Evolutionary conservation across 2,329 filamentous ascomycete genomes (phyloP).

Genomic region (Cladosporium sp.): DNA sequence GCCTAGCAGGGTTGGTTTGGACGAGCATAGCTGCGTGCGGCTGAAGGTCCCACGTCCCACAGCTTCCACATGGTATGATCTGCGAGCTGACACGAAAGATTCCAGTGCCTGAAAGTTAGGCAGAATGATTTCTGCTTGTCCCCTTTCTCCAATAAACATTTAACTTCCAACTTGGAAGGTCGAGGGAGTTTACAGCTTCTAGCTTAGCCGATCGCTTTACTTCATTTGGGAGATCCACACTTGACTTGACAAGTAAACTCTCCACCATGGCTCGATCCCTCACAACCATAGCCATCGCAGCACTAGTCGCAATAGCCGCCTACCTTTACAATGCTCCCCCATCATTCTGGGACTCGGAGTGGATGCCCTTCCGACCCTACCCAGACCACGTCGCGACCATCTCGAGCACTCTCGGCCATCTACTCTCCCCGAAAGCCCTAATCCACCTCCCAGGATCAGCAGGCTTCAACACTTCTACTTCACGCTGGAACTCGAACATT

Average conservation of each 20-base stretch:
- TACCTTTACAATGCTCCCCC: neutral
- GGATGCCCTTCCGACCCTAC: neutral
- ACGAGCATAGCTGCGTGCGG: no score
- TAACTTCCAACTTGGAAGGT: no score
- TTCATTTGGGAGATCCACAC: no score
- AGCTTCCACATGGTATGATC: no score
- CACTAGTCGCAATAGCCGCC: neutral
- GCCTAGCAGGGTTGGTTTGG: no score
- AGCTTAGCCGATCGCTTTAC: no score
- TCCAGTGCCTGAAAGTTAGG: no score
- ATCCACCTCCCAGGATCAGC: neutral
- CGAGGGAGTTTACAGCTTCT: no score
- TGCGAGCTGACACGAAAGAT: no score
- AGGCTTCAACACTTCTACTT: neutral
- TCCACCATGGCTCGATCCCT: neutral
- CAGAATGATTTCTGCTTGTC: no score
- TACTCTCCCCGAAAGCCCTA: neutral
- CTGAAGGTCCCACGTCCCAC: no score
- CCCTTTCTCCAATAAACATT: no score
- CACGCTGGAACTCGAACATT: neutral
- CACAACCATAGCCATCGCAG: neutral
- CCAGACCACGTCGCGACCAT: neutral
- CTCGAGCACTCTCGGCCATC: neutral
- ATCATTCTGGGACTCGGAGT: neutral
- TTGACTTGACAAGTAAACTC: neutral